Conservation (phyloP, 1,284 basidiomycete genomes). For the Irpex lacteus region DNA sequence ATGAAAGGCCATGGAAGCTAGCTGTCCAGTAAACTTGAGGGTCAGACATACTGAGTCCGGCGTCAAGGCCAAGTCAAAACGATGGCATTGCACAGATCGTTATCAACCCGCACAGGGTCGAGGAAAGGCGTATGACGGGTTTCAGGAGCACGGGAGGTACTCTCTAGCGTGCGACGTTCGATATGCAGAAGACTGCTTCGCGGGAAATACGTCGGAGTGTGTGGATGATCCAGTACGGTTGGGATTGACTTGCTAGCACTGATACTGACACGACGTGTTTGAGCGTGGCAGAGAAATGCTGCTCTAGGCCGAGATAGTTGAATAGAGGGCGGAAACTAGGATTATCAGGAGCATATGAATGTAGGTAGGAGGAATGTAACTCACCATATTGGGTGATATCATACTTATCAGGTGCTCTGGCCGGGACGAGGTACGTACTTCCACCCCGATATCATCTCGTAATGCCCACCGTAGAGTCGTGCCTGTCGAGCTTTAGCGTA, state of each 20-base stretch:
- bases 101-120: background rate
- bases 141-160: background rate
- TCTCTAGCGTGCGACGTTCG: background rate
- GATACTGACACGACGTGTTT: background rate
- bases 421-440: background rate
- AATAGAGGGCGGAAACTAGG: background rate
- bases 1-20: background rate
- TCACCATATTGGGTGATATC: background rate
- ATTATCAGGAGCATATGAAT: background rate
- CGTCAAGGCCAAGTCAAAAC: too few species aligned
- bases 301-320: background rate
- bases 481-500: background rate
- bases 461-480: background rate
- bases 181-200: background rate
- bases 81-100: background rate
- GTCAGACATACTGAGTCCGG: too few species aligned
- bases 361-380: background rate
- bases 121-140: too few species aligned
- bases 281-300: background rate
- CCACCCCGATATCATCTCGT: background rate
- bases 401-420: background rate
- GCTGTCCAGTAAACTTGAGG: background rate
- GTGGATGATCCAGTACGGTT: background rate
- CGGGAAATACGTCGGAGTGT: background rate
- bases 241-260: background rate